phyloP scores from a whole-genome alignment of 176 grass and related monocot species.

The Cenchrus purpureus region DNA sequence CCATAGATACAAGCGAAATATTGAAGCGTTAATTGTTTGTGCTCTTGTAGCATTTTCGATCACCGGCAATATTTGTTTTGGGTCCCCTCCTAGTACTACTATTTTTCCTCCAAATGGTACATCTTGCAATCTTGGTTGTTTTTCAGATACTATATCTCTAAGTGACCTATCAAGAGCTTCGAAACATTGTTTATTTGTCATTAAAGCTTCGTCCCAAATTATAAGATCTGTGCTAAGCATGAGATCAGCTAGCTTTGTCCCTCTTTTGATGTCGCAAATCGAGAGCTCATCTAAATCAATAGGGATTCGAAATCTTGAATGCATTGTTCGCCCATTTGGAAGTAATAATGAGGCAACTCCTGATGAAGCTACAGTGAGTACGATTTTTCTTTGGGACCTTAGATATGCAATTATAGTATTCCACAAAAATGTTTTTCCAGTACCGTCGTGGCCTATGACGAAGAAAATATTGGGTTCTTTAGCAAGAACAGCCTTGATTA shows the following conservation, averaged over 20 bases:
- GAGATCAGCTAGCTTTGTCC: neutral
- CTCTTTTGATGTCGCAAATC: neutral
- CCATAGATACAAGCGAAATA: too few species aligned
- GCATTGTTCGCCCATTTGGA: neutral
- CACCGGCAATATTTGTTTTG: too few species aligned
- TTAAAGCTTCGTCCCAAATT: slow-evolving; percentile 30
- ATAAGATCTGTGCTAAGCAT: neutral
- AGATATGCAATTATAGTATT: neutral
- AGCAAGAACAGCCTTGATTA: too few species aligned
- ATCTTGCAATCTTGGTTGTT: too few species aligned
- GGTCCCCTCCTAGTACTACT: too few species aligned
- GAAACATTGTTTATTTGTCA: slow-evolving; percentile 21
- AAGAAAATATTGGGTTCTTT: too few species aligned
- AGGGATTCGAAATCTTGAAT: slow-evolving; percentile 31
- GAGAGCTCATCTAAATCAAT: neutral
- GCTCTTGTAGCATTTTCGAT: too few species aligned
- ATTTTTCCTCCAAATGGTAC: too few species aligned
- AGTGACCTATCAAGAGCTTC: slow-evolving; percentile 13
- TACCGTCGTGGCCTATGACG: neutral
- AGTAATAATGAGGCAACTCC: neutral
- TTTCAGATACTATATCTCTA: neutral
- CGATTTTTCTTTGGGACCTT: neutral
- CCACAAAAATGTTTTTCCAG: slow-evolving; percentile 14
- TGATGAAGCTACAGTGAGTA: neutral
- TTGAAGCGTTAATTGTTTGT: too few species aligned